phyloP scores from a whole-genome alignment of 495 filamentous ascomycete genomes.

The Darksidea phi region DNA sequence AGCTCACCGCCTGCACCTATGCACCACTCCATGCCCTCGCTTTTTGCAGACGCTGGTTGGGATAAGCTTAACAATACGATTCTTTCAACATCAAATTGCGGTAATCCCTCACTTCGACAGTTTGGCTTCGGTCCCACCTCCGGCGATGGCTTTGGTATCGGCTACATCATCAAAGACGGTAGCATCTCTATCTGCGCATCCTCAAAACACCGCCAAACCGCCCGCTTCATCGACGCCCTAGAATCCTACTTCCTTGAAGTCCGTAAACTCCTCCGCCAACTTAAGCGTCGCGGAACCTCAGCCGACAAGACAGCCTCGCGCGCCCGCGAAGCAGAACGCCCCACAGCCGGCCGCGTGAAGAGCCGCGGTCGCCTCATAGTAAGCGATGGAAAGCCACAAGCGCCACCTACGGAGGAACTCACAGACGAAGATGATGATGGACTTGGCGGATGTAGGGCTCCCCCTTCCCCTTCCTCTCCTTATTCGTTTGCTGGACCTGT shows the following conservation, averaged over 20 bases:
- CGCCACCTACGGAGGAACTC: slow-evolving; percentile 52
- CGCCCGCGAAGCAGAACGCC: slow-evolving; percentile 61
- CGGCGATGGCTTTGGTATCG: slow-evolving; percentile 94
- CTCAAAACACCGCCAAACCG: slow-evolving; percentile 89
- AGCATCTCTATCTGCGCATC: slow-evolving; percentile 86
- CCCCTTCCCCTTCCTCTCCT: slow-evolving; percentile 30
- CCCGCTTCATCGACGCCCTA: slow-evolving; percentile 81
- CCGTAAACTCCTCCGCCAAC: slow-evolving; percentile 71
- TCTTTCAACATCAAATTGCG: slow-evolving; percentile 96
- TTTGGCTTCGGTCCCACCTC: slow-evolving; percentile 96
- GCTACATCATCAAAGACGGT: slow-evolving; percentile 99
- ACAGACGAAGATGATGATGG: slow-evolving; percentile 80
- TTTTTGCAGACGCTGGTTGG: slow-evolving; percentile 90
- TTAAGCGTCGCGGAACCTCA: slow-evolving; percentile 56
- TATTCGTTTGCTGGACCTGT: slow-evolving; percentile 32
- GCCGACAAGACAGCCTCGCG: slow-evolving; percentile 56
- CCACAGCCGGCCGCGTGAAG: slow-evolving; percentile 52
- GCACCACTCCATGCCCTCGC: slow-evolving; percentile 59
- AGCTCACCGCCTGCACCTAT: slow-evolving; percentile 40
- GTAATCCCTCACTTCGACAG: slow-evolving; percentile 92
- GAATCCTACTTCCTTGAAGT: slow-evolving; percentile 90
- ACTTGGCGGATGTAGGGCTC: slow-evolving; percentile 80
- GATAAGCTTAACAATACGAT: slow-evolving; percentile 94
- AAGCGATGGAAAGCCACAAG: slow-evolving; percentile 51
- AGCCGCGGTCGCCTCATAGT: slow-evolving; percentile 56